These are phyloP conservation scores for Mediolabrus comicus DNA, from an alignment of 108 stramenopile genomes.

Conservation along the genomic window DNA sequence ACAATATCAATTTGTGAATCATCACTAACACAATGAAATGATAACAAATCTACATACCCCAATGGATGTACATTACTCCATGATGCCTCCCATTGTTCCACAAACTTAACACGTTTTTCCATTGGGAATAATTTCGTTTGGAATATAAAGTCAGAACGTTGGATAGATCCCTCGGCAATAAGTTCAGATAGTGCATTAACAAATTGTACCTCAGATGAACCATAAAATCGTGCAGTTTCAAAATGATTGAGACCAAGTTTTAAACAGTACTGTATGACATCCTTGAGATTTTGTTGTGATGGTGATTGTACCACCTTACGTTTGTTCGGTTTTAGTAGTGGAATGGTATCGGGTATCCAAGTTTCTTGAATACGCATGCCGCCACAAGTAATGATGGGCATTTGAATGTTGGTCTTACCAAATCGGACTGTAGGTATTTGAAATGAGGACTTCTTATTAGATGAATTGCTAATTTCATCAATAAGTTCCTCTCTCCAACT, in stretches of 20 bases:
- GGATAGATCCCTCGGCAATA: constrained; percentile 46
- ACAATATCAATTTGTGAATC: constrained; percentile 37
- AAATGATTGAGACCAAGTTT: constrained; percentile 75
- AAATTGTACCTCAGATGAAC: constrained; percentile 60
- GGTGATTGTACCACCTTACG: constrained; percentile 33
- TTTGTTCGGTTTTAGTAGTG: constrained; percentile 38
- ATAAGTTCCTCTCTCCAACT: constrained; percentile 33
- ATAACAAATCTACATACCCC: constrained; percentile 69
- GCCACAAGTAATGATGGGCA: constrained; percentile 78
- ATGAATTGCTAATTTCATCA: background rate
- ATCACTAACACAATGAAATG: constrained; percentile 59
- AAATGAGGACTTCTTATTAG: constrained; percentile 6
- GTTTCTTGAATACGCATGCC: constrained; percentile 56
- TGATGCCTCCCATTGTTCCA: constrained; percentile 45
- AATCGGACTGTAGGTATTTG: constrained; percentile 58
- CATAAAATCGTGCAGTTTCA: constrained; percentile 77
- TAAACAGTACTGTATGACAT: constrained; percentile 47
- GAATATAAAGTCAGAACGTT: constrained; percentile 64
- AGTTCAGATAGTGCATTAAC: constrained; percentile 43
- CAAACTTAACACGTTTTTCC: constrained; percentile 43
- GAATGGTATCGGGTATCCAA: constrained; percentile 60
- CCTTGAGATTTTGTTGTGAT: constrained; percentile 51
- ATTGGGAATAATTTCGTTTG: constrained; percentile 68
- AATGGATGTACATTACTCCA: constrained; percentile 49
- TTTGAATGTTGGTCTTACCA: constrained; percentile 67